Evolutionary conservation across 1,139 yeast species (phyloP).

Genomic region (Hansenula sp.): DNA sequence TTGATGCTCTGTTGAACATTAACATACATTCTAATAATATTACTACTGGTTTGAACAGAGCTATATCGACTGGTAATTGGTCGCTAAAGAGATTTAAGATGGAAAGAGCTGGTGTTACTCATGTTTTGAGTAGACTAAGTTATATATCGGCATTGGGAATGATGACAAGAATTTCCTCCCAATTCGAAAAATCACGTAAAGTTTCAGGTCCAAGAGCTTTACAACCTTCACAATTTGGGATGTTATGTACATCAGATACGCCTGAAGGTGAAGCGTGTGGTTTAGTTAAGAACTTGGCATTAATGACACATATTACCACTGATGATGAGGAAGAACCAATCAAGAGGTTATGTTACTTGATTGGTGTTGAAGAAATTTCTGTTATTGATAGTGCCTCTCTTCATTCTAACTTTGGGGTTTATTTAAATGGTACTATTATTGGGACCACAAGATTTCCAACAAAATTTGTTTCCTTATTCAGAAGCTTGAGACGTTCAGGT

Average conservation of each 20-base stretch:
- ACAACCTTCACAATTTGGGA: constrained; percentile 98
- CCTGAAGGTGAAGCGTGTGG: constrained; percentile 99
- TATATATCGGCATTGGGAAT: constrained; percentile 95
- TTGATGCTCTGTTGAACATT: constrained; percentile 86
- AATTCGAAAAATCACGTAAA: constrained; percentile 94
- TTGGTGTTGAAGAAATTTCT: constrained; percentile 88
- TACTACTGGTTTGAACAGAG: constrained; percentile 91
- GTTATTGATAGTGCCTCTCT: constrained; percentile 81
- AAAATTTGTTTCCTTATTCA: constrained; percentile 73
- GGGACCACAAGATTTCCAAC: constrained; percentile 88
- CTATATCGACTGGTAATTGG: constrained; percentile 99
- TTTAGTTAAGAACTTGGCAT: constrained; percentile 89
- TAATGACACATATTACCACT: constrained; percentile 98
- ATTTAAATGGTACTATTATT: constrained; percentile 87
- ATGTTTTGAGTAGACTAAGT: constrained; percentile 84
- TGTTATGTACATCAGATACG: constrained; percentile 98
- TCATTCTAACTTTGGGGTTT: constrained; percentile 80
- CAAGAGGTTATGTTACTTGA: constrained; percentile 64
- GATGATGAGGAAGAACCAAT: constrained; percentile 96
- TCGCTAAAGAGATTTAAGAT: constrained; percentile 96
- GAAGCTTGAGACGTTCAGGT: constrained; percentile 80
- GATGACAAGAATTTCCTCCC: constrained; percentile 99
- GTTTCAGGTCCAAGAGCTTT: constrained; percentile 99
- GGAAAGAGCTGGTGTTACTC: constrained; percentile 99
- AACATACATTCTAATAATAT: constrained; percentile 90